Evolutionary conservation across 352 stramenopile genomes (phyloP), one percentile per base, ranked within the genome.

Genomic region (Phytophthora citricola): DNA sequence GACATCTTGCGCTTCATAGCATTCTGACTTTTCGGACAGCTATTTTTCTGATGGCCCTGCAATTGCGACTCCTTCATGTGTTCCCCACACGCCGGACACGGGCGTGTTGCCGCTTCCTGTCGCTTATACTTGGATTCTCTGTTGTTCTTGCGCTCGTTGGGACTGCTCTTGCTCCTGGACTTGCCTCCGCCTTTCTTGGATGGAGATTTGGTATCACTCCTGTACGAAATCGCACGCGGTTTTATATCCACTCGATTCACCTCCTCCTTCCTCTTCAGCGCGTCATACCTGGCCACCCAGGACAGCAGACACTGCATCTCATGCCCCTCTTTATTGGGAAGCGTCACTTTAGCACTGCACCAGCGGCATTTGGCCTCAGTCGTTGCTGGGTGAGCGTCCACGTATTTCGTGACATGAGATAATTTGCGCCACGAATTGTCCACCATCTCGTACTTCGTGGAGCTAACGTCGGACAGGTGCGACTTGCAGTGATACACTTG

Each of bases 401-500:
- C 24, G 48, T 75, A 80, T 17, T 60, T 51, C 9, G 60, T 22
- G 12, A 83, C 41, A 1, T 76, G 40, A 0, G 69, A 69, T 5
- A 78, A 64, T 4, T 50, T 34, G 14, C 69, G 69, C 85, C 85
- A 94, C 27, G 80, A 84, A 4, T 71, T 56, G 61, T 94, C 87
- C 41, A 90, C 71, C 72, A 94, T 79, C 56, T 91, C 86, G 54
- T 71, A 91, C 58, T 81, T 78, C 14, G 71, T 75, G 10, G 69
- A 73, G 5, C 61, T 41, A n/a, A 93, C 85, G 43, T 96, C 89
- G 5, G 58, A 66, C 4, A 93, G 59, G 49, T 96, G 87, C 46
- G 75, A 69, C 41, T 90, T 90, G 79, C 89, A 96, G 59, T 95
- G 85, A 50, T 94, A 96, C 12, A 92, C 75, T 59, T 92, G 84